phyloP scores from a whole-genome alignment of 345 rosid species.

The Brassica incana region DNA sequence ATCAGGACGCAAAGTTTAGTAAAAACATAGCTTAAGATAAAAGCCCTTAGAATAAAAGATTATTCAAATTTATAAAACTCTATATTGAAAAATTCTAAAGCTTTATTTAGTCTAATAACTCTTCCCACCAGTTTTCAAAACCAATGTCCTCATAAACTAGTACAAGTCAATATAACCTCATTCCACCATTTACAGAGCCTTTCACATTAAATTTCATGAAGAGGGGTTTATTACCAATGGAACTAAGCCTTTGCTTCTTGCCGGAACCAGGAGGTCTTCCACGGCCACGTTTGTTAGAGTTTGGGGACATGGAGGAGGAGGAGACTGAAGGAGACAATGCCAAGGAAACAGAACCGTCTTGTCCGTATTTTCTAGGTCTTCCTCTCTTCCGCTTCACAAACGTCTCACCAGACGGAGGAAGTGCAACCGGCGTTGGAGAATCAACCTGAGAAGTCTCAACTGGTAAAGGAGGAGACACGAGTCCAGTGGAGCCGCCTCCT shows the following conservation, averaged over 20 bases:
- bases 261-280: constrained; percentile 94
- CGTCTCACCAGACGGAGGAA: constrained; percentile 47
- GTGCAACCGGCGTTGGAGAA: constrained; percentile 26
- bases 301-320: constrained; percentile 41
- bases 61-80: neutral
- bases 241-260: constrained; percentile 68
- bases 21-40: constrained; percentile 6
- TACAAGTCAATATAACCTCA: neutral
- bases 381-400: constrained; percentile 82
- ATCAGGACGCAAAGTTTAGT: neutral
- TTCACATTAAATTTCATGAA: neutral
- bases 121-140: constrained; percentile 22
- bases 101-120: neutral
- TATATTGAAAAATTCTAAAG: constrained; percentile 22
- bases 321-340: constrained; percentile 61
- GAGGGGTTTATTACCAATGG: constrained; percentile 51
- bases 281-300: constrained; percentile 76
- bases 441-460: constrained; percentile 57
- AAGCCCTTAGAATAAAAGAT: constrained; percentile 10
- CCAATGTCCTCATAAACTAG: constrained; percentile 2
- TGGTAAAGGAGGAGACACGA: constrained; percentile 38
- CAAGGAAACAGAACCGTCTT: constrained; percentile 72
- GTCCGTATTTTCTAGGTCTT: constrained; percentile 85
- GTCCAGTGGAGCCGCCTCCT: constrained; percentile 19
- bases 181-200: neutral